Base-by-base conservation (phyloP, 192 early-diverging fungal genomes). In the Funneliformis mosseae region DNA sequence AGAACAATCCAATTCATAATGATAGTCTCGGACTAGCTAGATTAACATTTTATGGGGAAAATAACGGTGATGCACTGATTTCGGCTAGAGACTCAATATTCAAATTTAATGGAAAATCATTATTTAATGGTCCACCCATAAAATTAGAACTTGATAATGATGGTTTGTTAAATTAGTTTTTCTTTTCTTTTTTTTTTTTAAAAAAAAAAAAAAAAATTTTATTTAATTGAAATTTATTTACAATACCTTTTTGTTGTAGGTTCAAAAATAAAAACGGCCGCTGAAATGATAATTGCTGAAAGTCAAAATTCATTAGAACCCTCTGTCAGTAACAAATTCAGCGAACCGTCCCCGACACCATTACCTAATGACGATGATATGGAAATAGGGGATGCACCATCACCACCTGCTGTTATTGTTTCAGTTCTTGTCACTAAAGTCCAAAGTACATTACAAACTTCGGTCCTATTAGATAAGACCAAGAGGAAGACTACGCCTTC, bases 1-100 rank as follows among this genome's bases (percentile, higher is more conserved):
- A 90, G 76, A 83, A 83, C 71, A 80, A 85, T 43, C 88, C 88
- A 63, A 83, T 84, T 21, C 87, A 88, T 4, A 87, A 87, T 18
- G 79, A 81, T 16, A 86, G 85, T 12, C 81, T 88, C 28, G 89
- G 89, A 28, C 79, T 90, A 39, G 89, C 85, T 33, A 83, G 81
- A 11, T 85, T 89, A 11, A 81, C 84, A 11, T 90, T 88, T 73
- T 83, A 83, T 46, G 83, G 73, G 68, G 74, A 82, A 38, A 81
- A 79, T 41, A 87, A 81, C 8, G 82, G 86, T 50, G 75, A 76
- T 18, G 83, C 87, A 25, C 43, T 70, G 68, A 39, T 43, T 70
- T 14, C 68, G 2, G 88, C 84, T 18, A 83, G 85, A 55, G 81
- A 81, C 18, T 88, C 89, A 11, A 88, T 88, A 9, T 86, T 88